Evolutionary conservation across 2,329 filamentous ascomycete species (phyloP), one percentile per base, ranked within the genome.

Genomic region (Coniochaeta sp.): DNA sequence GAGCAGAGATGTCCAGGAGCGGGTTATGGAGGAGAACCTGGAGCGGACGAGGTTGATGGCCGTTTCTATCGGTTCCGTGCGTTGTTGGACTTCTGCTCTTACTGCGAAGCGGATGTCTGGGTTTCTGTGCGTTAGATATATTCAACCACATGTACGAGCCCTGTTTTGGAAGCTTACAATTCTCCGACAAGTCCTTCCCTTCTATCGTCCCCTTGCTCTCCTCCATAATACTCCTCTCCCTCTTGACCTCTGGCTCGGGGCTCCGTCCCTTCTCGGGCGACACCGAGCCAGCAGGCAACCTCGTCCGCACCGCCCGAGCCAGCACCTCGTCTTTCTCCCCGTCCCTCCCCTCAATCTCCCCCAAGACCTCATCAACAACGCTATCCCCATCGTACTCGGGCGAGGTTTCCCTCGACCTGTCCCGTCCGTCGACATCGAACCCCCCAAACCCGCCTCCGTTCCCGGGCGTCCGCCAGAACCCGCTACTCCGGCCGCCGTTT

Each of bases 41-140:
- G 76, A 79, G 64, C 84, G 85, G 62, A 91, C 66, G 62, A 86
- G 88, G 59, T 78, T 81, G 66, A 93, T 80, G 52, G 84, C 81
- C 19, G 89, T 82, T 69, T 96, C 90, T 66, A 96, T 89, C 16
- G 90, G 91, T 69, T 93, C 91, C 55, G 88, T 90, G 60, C 89
- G 86, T 70, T 96, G 92, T 69, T 93, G 90, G 33, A 96, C 89
- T 77, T 96, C 92, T 63, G 92, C 90, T 67, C 90, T 87, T 63
- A 96, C 82, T 58, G 90, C 89, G 74, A 97, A 93, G 65, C 92
- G 90, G 68, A 96, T 90, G 75, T 93, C 91, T 95, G 72, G 12
- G 11, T 36, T 12, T 12, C 50, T 28, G 8, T 50, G 56, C 31
- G 54, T 57, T 36, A 40, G 17, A 40, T 17, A 40, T 19, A 64